Percentiles rank a stretch among this genome's conserved stretches.
phyloP scores from a whole-genome alignment of 2,329 filamentous ascomycete genomes.

The Scedosporium dehoogii region DNA sequence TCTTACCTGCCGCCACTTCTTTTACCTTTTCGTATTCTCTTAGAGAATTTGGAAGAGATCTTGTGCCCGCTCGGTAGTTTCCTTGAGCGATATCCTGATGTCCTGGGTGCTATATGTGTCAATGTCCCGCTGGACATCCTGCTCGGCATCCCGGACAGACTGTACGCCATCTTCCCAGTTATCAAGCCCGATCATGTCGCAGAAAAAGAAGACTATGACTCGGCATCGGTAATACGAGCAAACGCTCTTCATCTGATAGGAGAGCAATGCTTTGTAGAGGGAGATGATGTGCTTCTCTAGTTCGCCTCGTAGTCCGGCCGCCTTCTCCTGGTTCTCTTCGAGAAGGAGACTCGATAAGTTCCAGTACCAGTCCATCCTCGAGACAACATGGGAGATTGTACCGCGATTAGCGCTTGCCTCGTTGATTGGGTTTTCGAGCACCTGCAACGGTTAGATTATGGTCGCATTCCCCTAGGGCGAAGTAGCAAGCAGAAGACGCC shows the following conservation, averaged over 20 bases:
- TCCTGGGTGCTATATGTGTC: neutral
- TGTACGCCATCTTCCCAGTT: neutral
- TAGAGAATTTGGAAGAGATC: too few relatives aligned
- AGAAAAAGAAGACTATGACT: conserved; percentile 13
- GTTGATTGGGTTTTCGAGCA: conserved; percentile 19
- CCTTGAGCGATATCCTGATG: neutral
- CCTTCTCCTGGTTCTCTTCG: conserved; percentile 7
- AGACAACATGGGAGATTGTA: conserved; percentile 24
- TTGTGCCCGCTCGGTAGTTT: too few relatives aligned
- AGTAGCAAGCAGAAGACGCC: conserved; percentile 22
- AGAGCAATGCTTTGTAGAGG: conserved; percentile 28
- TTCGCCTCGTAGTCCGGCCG: conserved; percentile 9
- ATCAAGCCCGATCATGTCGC: conserved; percentile 20
- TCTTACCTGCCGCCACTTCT: too few relatives aligned
- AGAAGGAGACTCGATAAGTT: conserved; percentile 19
- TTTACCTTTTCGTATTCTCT: too few relatives aligned
- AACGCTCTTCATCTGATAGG: conserved; percentile 30
- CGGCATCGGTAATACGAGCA: conserved; percentile 23
- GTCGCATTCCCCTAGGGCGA: conserved; percentile 8
- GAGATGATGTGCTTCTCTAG: conserved; percentile 16
- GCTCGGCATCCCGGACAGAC: neutral
- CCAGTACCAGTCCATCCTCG: conserved; percentile 28
- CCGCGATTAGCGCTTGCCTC: conserved; percentile 19
- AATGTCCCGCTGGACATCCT: neutral
- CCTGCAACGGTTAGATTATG: conserved; percentile 12